Evolutionary conservation across 2,329 filamentous ascomycete genomes (phyloP), one percentile per base, ranked within the genome.

Genomic region (Neospermospora avenae): DNA sequence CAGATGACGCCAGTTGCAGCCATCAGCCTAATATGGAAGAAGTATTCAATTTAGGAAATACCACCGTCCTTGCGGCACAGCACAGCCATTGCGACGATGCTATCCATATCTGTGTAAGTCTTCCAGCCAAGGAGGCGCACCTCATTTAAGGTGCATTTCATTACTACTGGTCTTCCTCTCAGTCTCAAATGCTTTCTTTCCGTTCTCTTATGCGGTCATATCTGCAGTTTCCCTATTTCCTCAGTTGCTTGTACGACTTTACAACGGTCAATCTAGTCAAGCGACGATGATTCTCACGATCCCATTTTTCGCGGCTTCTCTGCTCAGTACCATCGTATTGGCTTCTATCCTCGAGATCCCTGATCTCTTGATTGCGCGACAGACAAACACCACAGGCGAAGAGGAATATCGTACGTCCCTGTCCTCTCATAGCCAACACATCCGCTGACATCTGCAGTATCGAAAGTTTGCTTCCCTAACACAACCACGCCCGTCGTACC

Each of bases 311-410:
- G 24, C 45, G 31, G 24, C 24, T 28, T 20, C 45, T 25, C 51
- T 52, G 35, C 28, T 60, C 24, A 34, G 28, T 22, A 22, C 28
- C 18, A 22, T 44, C 80, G 81, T 74, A 77, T 45, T 56, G 13
- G 42, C 59, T 4, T 42, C 51, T 5, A 25, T 54, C 25, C 48
- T 55, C 42, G 49, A 31, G 41, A 51, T 46, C n/a, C 42, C 52
- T 16, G 28, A 45, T 42, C 20, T 59, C 11, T 41, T 60, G 42
- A 24, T 46, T 35, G 59, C 44, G 20, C 59, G 63, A 7, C 61
- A 63, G 48, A 25, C 39, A 39, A 56, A 37, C 24, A 48, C 34
- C 16, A 53, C 46, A 16, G 41, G 51, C 24, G 55, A 63, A 48
- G 52, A 60, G 34, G 20, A 45, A 11, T 65, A 67, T 28, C 45